phyloP scores from a whole-genome alignment of 306 rosid genomes.

The Rosa persica region DNA sequence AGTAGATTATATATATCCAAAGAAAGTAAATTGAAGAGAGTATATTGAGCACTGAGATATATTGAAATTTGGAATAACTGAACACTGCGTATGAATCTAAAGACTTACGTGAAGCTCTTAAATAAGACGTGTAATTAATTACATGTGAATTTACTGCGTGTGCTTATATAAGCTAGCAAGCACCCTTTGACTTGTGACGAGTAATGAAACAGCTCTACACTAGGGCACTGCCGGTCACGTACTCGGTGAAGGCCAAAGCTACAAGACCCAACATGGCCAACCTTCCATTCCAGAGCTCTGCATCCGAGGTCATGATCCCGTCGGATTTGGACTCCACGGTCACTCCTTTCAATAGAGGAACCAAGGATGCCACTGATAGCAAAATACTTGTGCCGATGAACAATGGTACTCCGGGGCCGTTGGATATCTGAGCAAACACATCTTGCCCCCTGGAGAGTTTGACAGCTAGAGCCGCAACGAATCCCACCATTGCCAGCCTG shows the following conservation, averaged over 20 bases:
- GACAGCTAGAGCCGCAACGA: conserved; percentile 56
- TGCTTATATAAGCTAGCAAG: too few relatives aligned
- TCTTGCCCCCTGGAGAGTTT: conserved; percentile 54
- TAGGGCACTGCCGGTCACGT: conserved; percentile 42
- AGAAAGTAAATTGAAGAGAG: too few relatives aligned
- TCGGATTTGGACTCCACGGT: conserved; percentile 57
- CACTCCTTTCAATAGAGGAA: conserved; percentile 57
- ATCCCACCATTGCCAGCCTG: conserved; percentile 66
- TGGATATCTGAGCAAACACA: conserved; percentile 43
- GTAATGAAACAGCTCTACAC: too few relatives aligned
- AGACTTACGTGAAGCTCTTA: too few relatives aligned
- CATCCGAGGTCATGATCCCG: conserved; percentile 50
- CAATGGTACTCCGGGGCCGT: conserved; percentile 56
- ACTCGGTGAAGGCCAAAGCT: conserved; percentile 63
- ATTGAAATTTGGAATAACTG: too few relatives aligned
- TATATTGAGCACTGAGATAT: too few relatives aligned
- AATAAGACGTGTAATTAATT: too few relatives aligned
- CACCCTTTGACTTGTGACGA: too few relatives aligned
- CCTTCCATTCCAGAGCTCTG: conserved; percentile 75
- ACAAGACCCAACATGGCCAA: conserved; percentile 68
- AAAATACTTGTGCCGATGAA: conserved; percentile 51
- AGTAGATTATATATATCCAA: too few relatives aligned
- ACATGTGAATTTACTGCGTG: too few relatives aligned
- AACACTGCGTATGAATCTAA: too few relatives aligned
- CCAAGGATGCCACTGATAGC: conserved; percentile 51